Evolutionary conservation across 192 early-diverging fungal species (phyloP), one percentile per base, ranked within the genome.

Genomic region (Coemansia sp.): DNA sequence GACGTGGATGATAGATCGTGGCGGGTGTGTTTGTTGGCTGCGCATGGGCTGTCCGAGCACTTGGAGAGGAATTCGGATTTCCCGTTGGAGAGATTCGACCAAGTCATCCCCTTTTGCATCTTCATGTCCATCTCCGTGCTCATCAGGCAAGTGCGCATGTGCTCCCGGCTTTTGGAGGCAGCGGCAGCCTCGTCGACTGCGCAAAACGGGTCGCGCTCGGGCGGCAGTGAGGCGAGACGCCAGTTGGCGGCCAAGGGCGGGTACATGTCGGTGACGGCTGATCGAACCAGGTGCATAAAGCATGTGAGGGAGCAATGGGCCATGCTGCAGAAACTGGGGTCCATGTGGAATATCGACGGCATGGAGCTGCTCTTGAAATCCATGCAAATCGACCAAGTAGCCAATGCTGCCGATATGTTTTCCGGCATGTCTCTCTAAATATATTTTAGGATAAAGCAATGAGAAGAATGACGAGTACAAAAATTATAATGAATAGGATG

Each of bases 401-500:
- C 79, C 59, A 82, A 75, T 14, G 70, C 79, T 3, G 69, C 79
- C 39, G 73, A 76, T 33, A 53, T 82, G 69, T 63, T 82, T 34
- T 72, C 64, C 0, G 42, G 57, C 42, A 73, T 82, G 79, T 57
- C 64, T 0, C 61, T 82, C 18, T 75, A 55, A 72, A 42, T 47
- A 37, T 34, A 28, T 47, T 20, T 62, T 65, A 85, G 11, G 76
- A 64, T 3, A 82, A 56, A 0, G 71, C 74, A 26, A 95, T 83
- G 2, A 94, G 65, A 0, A 92, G 66, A 37, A 92, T 41, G 8
- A 89, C 83, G 35, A 77, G 63, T 3, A 84, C 70, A 35, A 96
- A 88, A 18, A 93, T 82, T 0, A 90, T 85, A 23, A 88, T 70
- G 70, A 96, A 87, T 36, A 94, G 70, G 53, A 95, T 63, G 16